A percentile compares a stretch with the other conserved stretches of the same genome.
Conservation (phyloP, 257 asterid genomes). For the Capsicum pubescens region DNA sequence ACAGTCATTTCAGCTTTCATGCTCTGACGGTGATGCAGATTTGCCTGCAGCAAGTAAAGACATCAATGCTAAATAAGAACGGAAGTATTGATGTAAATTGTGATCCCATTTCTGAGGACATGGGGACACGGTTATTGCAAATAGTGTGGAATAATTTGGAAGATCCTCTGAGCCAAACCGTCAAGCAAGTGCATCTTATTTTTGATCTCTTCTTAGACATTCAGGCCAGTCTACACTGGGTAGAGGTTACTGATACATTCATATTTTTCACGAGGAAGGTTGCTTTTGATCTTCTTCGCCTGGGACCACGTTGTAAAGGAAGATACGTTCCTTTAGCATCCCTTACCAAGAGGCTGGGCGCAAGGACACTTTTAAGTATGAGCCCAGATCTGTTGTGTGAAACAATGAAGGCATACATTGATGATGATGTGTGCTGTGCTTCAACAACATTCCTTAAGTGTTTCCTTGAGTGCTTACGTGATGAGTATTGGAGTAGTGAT, state of each 20-base stretch:
- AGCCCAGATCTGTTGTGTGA: constrained; percentile 72
- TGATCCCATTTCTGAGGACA: constrained; percentile 70
- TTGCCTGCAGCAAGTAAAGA: constrained; percentile 94
- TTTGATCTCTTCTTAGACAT: constrained; percentile 90
- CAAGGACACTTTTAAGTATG: constrained; percentile 71
- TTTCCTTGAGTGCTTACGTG: constrained; percentile 89
- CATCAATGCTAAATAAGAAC: constrained; percentile 54
- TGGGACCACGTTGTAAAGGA: constrained; percentile 97
- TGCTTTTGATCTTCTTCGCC: constrained; percentile 73
- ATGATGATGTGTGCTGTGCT: constrained; percentile 97
- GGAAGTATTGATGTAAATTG: constrained; percentile 43
- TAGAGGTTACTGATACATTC: constrained; percentile 62
- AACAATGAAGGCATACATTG: constrained; percentile 70
- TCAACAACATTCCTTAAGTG: constrained; percentile 83
- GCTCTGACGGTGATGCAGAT: constrained; percentile 93
- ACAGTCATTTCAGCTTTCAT: constrained; percentile 91
- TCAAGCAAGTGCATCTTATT: constrained; percentile 91
- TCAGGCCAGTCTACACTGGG: constrained; percentile 66
- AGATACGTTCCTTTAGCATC: constrained; percentile 86
- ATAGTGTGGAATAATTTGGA: constrained; percentile 95
- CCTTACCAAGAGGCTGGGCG: constrained; percentile 86
- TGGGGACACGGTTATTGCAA: constrained; percentile 71
- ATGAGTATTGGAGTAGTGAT: constrained; percentile 83
- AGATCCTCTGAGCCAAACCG: constrained; percentile 97
- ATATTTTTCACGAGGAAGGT: constrained; percentile 70